phyloP scores from a whole-genome alignment of 2,329 filamentous ascomycete species.

The Arachnopeziza araneosa region DNA sequence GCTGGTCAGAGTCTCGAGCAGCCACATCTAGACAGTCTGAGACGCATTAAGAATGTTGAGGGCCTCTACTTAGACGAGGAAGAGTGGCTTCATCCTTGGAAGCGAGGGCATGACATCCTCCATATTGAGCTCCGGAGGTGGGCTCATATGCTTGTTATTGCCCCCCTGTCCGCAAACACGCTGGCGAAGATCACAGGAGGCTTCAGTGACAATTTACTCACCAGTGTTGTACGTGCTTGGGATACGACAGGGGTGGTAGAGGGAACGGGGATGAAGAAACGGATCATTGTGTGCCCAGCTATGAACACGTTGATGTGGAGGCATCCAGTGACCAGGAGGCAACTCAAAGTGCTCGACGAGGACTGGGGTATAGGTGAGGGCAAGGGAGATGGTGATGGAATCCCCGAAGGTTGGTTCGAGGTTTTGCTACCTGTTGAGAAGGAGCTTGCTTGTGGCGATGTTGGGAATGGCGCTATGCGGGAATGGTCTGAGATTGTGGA shows the following conservation, averaged over 20 bases:
- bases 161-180: slow-evolving; percentile 77
- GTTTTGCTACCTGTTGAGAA: slow-evolving; percentile 71
- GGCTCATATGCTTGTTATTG: slow-evolving; percentile 76
- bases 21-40: slow-evolving; percentile 57
- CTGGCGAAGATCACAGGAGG: slow-evolving; percentile 80
- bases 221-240: slow-evolving; percentile 77
- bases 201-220: slow-evolving; percentile 71
- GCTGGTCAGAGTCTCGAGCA: slow-evolving; percentile 72
- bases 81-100: slow-evolving; percentile 79
- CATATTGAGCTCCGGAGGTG: slow-evolving; percentile 84
- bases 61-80: slow-evolving; percentile 77
- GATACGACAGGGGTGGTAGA: slow-evolving; percentile 47
- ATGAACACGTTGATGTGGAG: slow-evolving; percentile 96
- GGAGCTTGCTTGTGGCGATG: slow-evolving; percentile 76
- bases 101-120: slow-evolving; percentile 69
- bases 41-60: slow-evolving; percentile 64
- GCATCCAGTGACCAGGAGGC: slow-evolving; percentile 72
- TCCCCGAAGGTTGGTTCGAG: slow-evolving; percentile 59
- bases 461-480: slow-evolving; percentile 76
- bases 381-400: slow-evolving; percentile 58
- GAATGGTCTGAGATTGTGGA: slow-evolving; percentile 71
- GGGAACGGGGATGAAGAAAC: slow-evolving; percentile 9
- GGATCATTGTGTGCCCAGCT: slow-evolving; percentile 69
- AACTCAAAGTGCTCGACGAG: slow-evolving; percentile 62
- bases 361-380: slow-evolving; percentile 63